Base-by-base conservation (phyloP, 345 rosid species). In the Eucalyptus paniculata region DNA sequence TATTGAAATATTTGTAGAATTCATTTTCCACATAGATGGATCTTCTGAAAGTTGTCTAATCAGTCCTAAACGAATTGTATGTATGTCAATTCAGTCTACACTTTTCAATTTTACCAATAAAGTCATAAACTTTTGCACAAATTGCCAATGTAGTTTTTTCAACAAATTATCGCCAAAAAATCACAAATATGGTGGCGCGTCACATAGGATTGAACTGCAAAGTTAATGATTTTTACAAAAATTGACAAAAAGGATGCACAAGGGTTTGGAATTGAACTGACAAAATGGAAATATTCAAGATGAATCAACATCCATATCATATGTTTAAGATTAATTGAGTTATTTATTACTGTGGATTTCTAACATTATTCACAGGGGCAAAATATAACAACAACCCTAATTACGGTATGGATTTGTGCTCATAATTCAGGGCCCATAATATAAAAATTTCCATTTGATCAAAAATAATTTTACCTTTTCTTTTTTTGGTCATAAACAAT, bases 121-220 rank as follows among this genome's bases (percentile, higher is more conserved):
- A 56, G 0, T 56, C 12, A 23, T 56, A 56, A 56, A 56, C 6
- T 0, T 21, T 56, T 23, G 12, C 62, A 56, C 0, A 54, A 54
- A 21, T 21, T 21, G 0, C 26, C 11, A 21, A 54, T 23, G 2
- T 56, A 56, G 5, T 56, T 56, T 21, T 54, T 21, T 9, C 1
- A 0, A 24, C 5, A 0, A 23, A 56, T 56, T 0, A 8, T 56
- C 0, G 0, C 1, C 0, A 0, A 56, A 56, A 56, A 23, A 56
- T 56, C 0, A 1, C 14, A 56, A 2, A 56, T 0, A 0, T 4
- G 2, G 30, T 5, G 28, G 0, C 0, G 0, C 1, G 0, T 24
- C 62, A 24, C 3, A 0, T 24, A 23, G 30, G 30, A 56, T 56
- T 2, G 30, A 14, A 56, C 13, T 0, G 0, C 6, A 23, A 24